phyloP scores from a whole-genome alignment of 495 filamentous ascomycete species.

The Hypoxylon intermedium region DNA sequence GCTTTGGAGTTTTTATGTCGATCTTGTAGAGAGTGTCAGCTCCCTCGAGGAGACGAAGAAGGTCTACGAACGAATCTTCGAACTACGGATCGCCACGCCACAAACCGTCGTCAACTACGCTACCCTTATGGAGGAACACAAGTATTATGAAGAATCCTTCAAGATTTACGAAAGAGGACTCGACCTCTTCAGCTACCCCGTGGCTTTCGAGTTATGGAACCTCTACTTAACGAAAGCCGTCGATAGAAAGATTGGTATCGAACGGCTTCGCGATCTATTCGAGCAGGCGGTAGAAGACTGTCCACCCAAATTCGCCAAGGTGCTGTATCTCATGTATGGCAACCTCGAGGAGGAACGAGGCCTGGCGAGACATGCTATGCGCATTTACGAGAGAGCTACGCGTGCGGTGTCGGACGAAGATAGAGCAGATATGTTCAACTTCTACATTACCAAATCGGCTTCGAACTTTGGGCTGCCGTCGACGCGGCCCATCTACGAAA shows the following conservation, averaged over 20 bases:
- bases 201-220: constrained; percentile 99
- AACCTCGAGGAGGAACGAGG: constrained; percentile 96
- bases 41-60: constrained; percentile 91
- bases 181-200: constrained; percentile 95
- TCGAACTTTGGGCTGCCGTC: constrained; percentile 97
- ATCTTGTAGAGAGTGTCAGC: constrained; percentile 93
- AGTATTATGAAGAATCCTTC: constrained; percentile 97
- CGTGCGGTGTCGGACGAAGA: constrained; percentile 96
- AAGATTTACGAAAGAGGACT: constrained; percentile 97
- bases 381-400: constrained; percentile 97
- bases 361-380: constrained; percentile 96
- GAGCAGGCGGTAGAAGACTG: constrained; percentile 96
- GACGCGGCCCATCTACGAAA: constrained; percentile 95
- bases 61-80: constrained; percentile 97
- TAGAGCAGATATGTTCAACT: constrained; percentile 96
- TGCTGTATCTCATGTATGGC: constrained; percentile 97
- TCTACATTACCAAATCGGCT: constrained; percentile 98
- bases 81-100: constrained; percentile 95
- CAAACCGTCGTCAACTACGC: constrained; percentile 99
- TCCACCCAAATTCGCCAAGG: constrained; percentile 94
- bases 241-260: constrained; percentile 92
- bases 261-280: constrained; percentile 92
- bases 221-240: constrained; percentile 97
- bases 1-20: constrained; percentile 99
- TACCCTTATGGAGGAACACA: constrained; percentile 92